Evolutionary conservation across 495 filamentous ascomycete genomes (phyloP).

Genomic region (Penicillium psychrofluorescens): DNA sequence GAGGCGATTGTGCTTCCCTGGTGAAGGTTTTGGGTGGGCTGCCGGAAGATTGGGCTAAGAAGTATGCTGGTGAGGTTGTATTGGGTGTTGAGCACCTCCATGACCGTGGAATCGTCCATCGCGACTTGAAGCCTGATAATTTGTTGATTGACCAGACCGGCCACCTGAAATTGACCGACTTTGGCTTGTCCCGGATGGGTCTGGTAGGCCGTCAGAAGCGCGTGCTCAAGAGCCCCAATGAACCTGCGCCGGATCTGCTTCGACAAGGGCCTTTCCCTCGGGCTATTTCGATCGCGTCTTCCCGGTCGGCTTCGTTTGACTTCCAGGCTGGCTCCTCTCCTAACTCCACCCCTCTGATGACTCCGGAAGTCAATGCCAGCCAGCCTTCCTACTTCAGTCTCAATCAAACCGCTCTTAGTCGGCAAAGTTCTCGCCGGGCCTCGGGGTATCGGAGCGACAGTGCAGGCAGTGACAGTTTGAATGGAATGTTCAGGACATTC

Average conservation of each 20-base stretch:
- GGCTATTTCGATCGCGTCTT: constrained; percentile 79
- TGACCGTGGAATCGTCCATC: constrained; percentile 87
- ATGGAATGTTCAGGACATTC: constrained; percentile 76
- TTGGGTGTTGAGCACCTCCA: constrained; percentile 94
- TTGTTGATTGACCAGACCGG: constrained; percentile 94
- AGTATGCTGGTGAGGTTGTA: constrained; percentile 92
- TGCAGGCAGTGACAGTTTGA: constrained; percentile 76
- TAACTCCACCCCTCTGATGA: constrained; percentile 77
- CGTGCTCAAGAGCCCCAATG: constrained; percentile 71
- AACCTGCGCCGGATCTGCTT: constrained; percentile 80
- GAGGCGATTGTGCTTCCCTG: constrained; percentile 91
- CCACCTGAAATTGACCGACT: constrained; percentile 95
- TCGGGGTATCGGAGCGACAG: constrained; percentile 91
- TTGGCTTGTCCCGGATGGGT: constrained; percentile 95
- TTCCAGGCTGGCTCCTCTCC: constrained; percentile 75
- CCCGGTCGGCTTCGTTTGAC: constrained; percentile 93
- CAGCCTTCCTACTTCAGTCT: constrained; percentile 95
- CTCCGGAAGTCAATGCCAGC: constrained; percentile 62
- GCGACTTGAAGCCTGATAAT: constrained; percentile 96
- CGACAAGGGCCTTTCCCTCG: constrained; percentile 88
- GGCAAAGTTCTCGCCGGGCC: constrained; percentile 69
- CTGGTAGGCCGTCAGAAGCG: constrained; percentile 93
- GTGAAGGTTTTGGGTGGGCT: constrained; percentile 88
- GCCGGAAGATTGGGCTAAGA: constrained; percentile 94
- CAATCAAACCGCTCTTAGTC: constrained; percentile 53